These are phyloP conservation scores for Aquanectria penicillioides DNA, from an alignment of 2,329 filamentous ascomycete species.

Conservation along the genomic window DNA sequence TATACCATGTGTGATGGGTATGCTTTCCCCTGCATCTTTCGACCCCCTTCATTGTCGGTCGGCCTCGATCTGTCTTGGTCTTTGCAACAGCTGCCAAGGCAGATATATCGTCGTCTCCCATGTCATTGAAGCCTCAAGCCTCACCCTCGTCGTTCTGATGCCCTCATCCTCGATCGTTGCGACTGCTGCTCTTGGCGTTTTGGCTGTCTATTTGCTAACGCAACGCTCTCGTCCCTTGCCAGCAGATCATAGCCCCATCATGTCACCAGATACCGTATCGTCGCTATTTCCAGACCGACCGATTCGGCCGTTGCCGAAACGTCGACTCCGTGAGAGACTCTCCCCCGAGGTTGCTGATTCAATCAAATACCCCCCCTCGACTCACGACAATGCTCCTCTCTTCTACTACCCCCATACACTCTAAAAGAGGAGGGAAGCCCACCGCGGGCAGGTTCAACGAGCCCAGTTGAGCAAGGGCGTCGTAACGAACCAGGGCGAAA, in stretches of 20 bases:
- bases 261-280: conserved; percentile 81
- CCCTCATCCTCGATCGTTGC: conserved; percentile 22
- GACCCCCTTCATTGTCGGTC: conserved; percentile 44
- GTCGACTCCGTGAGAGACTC: conserved; percentile 85
- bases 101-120: conserved; percentile 8
- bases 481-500: conserved; percentile 37
- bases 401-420: conserved; percentile 71
- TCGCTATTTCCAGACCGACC: conserved; percentile 88
- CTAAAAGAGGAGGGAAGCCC: conserved; percentile 56
- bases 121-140: conserved; percentile 13
- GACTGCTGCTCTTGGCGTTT: conserved; percentile 21
- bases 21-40: conserved; percentile 40
- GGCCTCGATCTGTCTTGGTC: conserved; percentile 10
- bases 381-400: conserved; percentile 75
- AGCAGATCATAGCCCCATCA: conserved; percentile 60
- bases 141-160: conserved; percentile 21
- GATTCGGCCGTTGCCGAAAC: conserved; percentile 91
- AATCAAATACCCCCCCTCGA: conserved; percentile 83
- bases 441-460: conserved; percentile 32
- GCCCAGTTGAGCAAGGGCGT: conserved; percentile 34
- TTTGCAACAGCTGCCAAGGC: conserved; percentile 8
- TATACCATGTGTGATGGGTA: conserved; percentile 56
- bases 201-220: conserved; percentile 44
- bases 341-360: conserved; percentile 85
- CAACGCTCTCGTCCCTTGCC: conserved; percentile 24